Conservation (phyloP, 805 yeast species). For the Wickerhamomyces chaumierensis region DNA sequence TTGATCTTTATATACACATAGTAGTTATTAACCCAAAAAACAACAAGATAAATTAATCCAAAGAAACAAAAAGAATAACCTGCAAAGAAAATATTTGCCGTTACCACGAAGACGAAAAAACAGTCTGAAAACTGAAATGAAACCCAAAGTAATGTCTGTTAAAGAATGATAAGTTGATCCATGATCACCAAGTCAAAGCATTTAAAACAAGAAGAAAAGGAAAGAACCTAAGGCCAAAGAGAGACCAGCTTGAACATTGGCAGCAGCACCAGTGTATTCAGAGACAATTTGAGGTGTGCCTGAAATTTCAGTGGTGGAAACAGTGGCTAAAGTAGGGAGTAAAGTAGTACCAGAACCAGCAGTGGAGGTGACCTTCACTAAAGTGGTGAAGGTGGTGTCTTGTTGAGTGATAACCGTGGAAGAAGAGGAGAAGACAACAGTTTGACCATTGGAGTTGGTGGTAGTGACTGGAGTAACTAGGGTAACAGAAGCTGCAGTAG, state of each 20-base stretch:
- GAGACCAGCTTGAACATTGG: constrained; percentile 14
- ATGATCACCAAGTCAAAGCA: neutral
- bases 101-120: neutral
- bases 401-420: neutral
- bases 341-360: neutral
- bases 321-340: constrained; percentile 1
- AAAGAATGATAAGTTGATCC: neutral
- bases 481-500: neutral
- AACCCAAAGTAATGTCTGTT: neutral
- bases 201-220: constrained; percentile 16
- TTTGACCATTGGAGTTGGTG: constrained; percentile 2
- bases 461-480: constrained; percentile 2
- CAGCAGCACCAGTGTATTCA: constrained; percentile 12
- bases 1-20: too few relatives aligned
- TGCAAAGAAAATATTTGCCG: too few relatives aligned
- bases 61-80: too few relatives aligned
- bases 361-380: neutral
- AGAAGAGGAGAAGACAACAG: neutral
- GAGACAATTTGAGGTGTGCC: constrained; percentile 3
- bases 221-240: constrained; percentile 20
- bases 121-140: neutral
- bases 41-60: too few relatives aligned
- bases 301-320: constrained; percentile 1
- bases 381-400: neutral
- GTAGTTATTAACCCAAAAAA: too few relatives aligned